Evolutionary conservation across 2,329 filamentous ascomycete species (phyloP).

Genomic region (Apiospora pterosperma): DNA sequence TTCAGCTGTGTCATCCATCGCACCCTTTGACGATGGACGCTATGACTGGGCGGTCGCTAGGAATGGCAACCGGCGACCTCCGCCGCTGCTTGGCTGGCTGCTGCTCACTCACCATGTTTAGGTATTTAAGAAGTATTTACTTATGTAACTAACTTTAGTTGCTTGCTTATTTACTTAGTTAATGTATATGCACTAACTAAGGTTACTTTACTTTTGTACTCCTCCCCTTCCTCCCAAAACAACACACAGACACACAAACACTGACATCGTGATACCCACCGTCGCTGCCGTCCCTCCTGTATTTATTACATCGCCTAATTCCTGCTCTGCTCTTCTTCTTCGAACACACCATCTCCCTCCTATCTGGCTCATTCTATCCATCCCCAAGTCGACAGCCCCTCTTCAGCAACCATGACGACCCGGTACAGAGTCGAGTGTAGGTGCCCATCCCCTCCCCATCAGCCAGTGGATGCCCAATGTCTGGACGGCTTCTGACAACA

Average conservation of each 20-base stretch:
- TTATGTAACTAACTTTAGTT: too few species aligned
- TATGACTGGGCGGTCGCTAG: not conserved
- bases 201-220: too few species aligned
- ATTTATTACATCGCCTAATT: not conserved
- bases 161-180: too few species aligned
- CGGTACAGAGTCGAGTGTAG: slow-evolving; percentile 72
- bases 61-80: not conserved
- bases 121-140: too few species aligned
- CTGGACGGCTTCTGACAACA: not conserved
- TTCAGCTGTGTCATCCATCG: not conserved
- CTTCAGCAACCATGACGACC: slow-evolving; percentile 49
- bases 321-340: not conserved
- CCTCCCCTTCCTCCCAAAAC: not conserved
- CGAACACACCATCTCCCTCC: not conserved
- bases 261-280: slow-evolving; percentile 3
- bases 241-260: not conserved
- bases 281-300: not conserved
- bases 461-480: slow-evolving; percentile 4
- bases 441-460: slow-evolving; percentile 25
- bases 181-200: too few species aligned
- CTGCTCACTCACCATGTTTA: too few species aligned
- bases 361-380: not conserved
- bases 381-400: not conserved
- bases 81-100: not conserved
- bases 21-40: not conserved